A percentile compares a stretch with the other conserved stretches of the same genome.
These are phyloP conservation scores for Corylus avellana DNA, from an alignment of 306 rosid species.

Conservation along the genomic window DNA sequence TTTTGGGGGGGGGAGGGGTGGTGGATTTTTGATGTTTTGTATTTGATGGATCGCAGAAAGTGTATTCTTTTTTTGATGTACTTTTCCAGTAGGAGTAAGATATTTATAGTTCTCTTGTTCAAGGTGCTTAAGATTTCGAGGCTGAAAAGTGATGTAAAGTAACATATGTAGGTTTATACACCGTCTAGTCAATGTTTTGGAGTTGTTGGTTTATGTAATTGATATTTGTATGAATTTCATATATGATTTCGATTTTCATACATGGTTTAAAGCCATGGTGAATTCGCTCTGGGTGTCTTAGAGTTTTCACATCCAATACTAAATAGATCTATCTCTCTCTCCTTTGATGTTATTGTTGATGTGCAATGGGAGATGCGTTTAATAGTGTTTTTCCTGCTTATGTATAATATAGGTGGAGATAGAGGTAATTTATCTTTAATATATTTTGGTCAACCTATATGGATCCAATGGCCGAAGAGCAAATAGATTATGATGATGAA, in stretches of 20 bases:
- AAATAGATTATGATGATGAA: constrained; percentile 42
- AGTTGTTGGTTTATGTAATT: neutral
- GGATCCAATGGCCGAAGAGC: constrained; percentile 44
- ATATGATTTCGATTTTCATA: neutral
- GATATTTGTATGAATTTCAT: neutral
- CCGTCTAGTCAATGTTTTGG: neutral
- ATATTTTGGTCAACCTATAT: constrained; percentile 12
- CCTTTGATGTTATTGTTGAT: constrained; percentile 2
- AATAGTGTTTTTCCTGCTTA: constrained; percentile 22
- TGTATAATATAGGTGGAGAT: constrained; percentile 30
- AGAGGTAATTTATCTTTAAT: constrained; percentile 13
- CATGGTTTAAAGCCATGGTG: neutral
- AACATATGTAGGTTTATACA: neutral
- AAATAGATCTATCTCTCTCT: neutral
- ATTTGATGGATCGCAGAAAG: constrained; percentile 15
- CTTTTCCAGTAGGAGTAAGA: neutral
- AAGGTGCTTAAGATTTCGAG: constrained; percentile 4
- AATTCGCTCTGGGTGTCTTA: neutral
- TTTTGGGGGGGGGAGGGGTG: neutral
- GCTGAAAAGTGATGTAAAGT: neutral
- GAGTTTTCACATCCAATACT: neutral
- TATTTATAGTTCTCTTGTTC: constrained; percentile 6
- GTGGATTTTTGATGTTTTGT: neutral
- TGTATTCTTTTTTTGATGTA: neutral
- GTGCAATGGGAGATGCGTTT: constrained; percentile 18